Base-by-base conservation (phyloP, 2,329 filamentous ascomycete species). In the Aspergillus jensenii region DNA sequence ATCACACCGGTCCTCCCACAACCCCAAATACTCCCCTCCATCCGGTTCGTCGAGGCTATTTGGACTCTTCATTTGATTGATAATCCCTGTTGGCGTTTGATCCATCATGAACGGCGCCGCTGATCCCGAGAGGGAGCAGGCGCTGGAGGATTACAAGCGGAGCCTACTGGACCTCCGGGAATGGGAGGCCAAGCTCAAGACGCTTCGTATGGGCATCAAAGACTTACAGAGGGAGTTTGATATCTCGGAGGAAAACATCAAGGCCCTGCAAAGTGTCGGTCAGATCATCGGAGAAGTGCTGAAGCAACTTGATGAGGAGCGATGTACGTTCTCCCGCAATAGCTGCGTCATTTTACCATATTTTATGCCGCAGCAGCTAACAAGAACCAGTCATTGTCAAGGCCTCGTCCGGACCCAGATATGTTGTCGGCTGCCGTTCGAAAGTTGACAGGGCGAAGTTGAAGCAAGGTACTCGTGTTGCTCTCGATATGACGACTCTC, bases 221-320 rank as follows among this genome's bases (percentile, higher is more conserved):
- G 91, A 90, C 59, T 79, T 98, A 55, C 91, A 96, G 75, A 92
- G 90, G 73, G 93, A 98, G 70, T 99, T 93, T 72, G 93, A 99
- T 76, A 87, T 93, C 67, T 98, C 95, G 54, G 95, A 99, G 76
- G 96, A 99, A 66, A 98, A 98, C 81, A 98, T 99, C 83, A 99
- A 99, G 83, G 95, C 95, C 66, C 82, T 99, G 71, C 95, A 99
- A 82, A 98, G 95, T 76, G 95, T 99, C 55, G 95, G 95, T 51
- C 95, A 99, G 81, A 99, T 99, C 78, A 98, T 99, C 76, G 95
- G 95, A 69, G 95, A 99, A 79, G 96, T 99, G 61, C 81, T 99
- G 72, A 99, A 99, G 82, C 96, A 99, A 82, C 84, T 99, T 64
- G 95, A 99, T 73, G 95, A 99, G 71, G 96, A 99, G 83, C 84